phyloP scores from a whole-genome alignment of 2,329 filamentous ascomycete species.

The Ceratocystis colombiana region DNA sequence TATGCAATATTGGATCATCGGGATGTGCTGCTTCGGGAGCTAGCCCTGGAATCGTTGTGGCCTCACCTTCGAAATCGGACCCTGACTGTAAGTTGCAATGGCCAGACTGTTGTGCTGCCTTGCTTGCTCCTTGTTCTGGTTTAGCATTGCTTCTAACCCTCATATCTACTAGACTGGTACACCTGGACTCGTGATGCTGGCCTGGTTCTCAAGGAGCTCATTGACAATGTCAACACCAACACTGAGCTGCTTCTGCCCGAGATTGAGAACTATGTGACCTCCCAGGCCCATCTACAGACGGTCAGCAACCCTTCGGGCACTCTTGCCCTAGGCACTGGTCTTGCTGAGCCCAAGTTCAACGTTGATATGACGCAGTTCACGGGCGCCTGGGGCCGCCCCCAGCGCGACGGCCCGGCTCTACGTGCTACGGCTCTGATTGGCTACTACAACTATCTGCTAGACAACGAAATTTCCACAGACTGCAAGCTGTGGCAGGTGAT shows the following conservation, averaged over 20 bases:
- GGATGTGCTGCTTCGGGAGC: constrained; percentile 43
- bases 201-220: constrained; percentile 56
- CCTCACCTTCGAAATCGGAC: constrained; percentile 43
- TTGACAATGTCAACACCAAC: constrained; percentile 48
- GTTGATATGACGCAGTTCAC: constrained; percentile 55
- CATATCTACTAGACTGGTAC: constrained; percentile 53
- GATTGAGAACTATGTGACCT: constrained; percentile 57
- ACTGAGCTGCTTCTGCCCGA: constrained; percentile 47
- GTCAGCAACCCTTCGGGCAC: constrained; percentile 60
- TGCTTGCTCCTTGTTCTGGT: neutral
- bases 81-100: constrained; percentile 44
- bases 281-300: constrained; percentile 57
- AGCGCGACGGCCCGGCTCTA: constrained; percentile 68
- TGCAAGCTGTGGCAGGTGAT: constrained; percentile 61
- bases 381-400: constrained; percentile 63
- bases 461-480: constrained; percentile 49
- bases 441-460: constrained; percentile 62
- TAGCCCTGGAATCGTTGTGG: constrained; percentile 44
- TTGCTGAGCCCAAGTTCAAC: constrained; percentile 67
- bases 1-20: constrained; percentile 50
- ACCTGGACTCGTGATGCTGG: constrained; percentile 71
- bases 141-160: neutral
- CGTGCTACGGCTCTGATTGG: constrained; percentile 62
- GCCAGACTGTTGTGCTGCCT: neutral
- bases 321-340: constrained; percentile 41